Evolutionary conservation across 1,139 yeast genomes (phyloP).

Genomic region (Blastobotrys apis): DNA sequence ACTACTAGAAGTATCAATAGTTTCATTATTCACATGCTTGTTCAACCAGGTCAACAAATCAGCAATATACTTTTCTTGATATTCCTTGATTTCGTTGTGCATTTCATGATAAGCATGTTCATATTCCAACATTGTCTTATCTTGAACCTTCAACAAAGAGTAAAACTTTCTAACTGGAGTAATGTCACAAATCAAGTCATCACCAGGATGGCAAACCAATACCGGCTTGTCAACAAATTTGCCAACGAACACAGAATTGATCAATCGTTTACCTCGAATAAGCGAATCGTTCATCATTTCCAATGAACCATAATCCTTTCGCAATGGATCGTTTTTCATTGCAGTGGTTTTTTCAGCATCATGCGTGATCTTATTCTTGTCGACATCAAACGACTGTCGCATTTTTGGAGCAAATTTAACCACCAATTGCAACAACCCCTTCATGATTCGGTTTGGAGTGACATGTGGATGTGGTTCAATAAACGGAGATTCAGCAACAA

Average conservation of each 20-base stretch:
- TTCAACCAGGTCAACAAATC: slow-evolving; percentile 44
- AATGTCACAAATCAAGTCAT: slow-evolving; percentile 52
- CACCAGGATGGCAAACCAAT: slow-evolving; percentile 52
- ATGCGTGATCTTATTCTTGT: slow-evolving; percentile 52
- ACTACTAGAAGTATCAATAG: not conserved
- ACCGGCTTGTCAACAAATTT: slow-evolving; percentile 46
- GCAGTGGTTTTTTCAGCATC: slow-evolving; percentile 37
- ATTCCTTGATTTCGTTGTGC: slow-evolving; percentile 42
- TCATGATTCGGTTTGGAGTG: slow-evolving; percentile 49
- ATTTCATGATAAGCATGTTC: slow-evolving; percentile 37
- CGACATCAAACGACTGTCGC: slow-evolving; percentile 54
- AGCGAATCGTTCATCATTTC: slow-evolving; percentile 62
- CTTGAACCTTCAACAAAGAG: slow-evolving; percentile 35
- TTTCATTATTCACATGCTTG: slow-evolving; percentile 11
- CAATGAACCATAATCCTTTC: slow-evolving; percentile 45
- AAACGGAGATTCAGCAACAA: slow-evolving; percentile 65
- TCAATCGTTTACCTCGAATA: slow-evolving; percentile 53
- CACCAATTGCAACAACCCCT: slow-evolving; percentile 45
- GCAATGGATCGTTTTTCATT: slow-evolving; percentile 28
- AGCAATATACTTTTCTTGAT: slow-evolving; percentile 36
- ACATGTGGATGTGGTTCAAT: slow-evolving; percentile 53
- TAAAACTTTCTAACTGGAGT: slow-evolving; percentile 50
- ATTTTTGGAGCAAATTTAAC: slow-evolving; percentile 50
- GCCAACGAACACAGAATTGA: slow-evolving; percentile 42
- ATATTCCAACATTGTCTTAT: slow-evolving; percentile 36